Evolutionary conservation across 2,329 filamentous ascomycete genomes (phyloP), one percentile per base, ranked within the genome.

Genomic region (Pestalotiopsis sp.): DNA sequence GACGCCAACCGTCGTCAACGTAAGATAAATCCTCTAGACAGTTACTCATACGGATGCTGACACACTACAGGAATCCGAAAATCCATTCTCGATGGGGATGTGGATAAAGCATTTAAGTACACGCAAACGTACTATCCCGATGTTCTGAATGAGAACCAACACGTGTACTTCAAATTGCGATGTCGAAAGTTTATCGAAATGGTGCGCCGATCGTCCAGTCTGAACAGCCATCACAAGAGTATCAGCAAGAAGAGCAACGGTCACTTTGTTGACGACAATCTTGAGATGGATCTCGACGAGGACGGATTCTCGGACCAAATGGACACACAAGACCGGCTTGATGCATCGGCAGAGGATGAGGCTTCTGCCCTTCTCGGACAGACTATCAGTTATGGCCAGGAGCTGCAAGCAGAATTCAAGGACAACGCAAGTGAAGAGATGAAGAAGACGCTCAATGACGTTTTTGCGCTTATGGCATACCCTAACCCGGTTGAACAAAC

Each of bases 151-250:
- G 88, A 93, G 25, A 94, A 97, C 75, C 90, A 93, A 67, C 90
- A 94, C 66, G 94, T 98, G 17, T 91, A 95, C 77, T 98, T 99
- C 81, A 92, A 91, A 68, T 84, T 99, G 63, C 90, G 92, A 72
- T 98, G 95, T 77, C 90, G 94, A 69, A 97, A 96, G 77, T 98
- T 98, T 78, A 91, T 98, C 70, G 96, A 99, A 79, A 95, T 99
- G 91, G 94, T 97, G 74, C 88, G 92, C 55, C 88, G 87, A 68
- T 91, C 90, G 45, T 90, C 91, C 2, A 92, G 95, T 73, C 80
- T 92, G 20, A 86, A 85, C 74, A 83, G 85, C 9, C 73, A 78
- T 4, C 86, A 84, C 27, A 81, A 80, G 41, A 49, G 81, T 7
- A 82, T 83, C 71, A 78, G 84, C 59, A 85, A 76, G 68, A 79